Base-by-base conservation (phyloP, 2,329 filamentous ascomycete species). In the Periglandula ipomoeae region DNA sequence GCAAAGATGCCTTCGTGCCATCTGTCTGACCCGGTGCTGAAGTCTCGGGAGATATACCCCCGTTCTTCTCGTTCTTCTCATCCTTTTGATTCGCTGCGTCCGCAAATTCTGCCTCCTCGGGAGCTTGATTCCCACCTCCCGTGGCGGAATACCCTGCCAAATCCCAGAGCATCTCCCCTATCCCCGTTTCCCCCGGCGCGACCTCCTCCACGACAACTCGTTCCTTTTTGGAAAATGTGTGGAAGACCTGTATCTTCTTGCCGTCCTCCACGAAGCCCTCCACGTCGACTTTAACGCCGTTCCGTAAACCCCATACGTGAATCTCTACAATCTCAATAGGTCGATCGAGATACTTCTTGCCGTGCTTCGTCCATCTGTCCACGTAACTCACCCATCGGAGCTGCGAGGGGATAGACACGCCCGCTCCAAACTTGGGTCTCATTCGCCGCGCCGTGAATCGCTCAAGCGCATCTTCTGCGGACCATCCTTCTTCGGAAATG, bases 401-500 rank as follows among this genome's bases (percentile, higher is more conserved):
- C 65, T 98, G 93, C 56, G 89, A 95, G 0, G 90, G 89, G 42
- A 98, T 98, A 30, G 87, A 93, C 22, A 98, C 85, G 4, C 93
- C 93, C 2, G 83, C 78, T 1, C 91, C 93, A 62, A 96, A 97
- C 17, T 84, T 83, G 3, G 87, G 85, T 44, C 89, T 74, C 93
- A 98, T 98, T 24, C 93, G 78, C 45, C 89, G 72, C 59, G 89
- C 82, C 0, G 93, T 98, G 56, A 81, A 82, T 15, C 76, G 66
- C 1, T 68, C 70, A 7, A 81, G 68, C 1, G 78, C 78, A 46
- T 78, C 67, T 51, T 76, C 69, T 0, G 71, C 63, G 20, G 65
- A 70, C 78, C 77, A 81, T 0, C 76, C 78, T 60, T 93, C 86
- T 62, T 97, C 87, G 7, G 86, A 83, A 58, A 98, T 93, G 50